Evolutionary conservation across 257 asterid genomes (phyloP), one percentile per base, ranked within the genome.

Genomic region (Leptodermis oblonga): DNA sequence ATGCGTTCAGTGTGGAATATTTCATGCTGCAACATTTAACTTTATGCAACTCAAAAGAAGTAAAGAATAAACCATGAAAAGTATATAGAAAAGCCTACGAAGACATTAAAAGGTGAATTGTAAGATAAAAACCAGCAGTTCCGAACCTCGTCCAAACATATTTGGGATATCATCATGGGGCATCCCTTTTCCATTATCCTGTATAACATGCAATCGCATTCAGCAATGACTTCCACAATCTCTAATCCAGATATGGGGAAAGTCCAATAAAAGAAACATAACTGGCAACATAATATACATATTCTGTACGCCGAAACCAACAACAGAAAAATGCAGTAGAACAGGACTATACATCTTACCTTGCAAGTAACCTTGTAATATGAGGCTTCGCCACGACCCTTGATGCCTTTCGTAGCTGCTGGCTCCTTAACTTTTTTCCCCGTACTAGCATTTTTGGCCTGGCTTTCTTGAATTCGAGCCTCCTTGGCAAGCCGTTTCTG

Each of bases 101-200:
- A 56, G 46, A 59, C 41, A 45, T 18, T 13, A 26, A 28, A 39
- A 22, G 64, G 18, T 37, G 10, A 42, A 30, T 1, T 18, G 54
- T 45, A 45, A 56, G 52, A 67, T 5, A 34, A 49, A 62, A 56
- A 17, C 13, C 30, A 42, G 34, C 26, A 37, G 42, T 43, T 62
- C 45, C 62, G 70, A 52, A 91, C 97, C 97, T 91, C 97, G 82
- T 51, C 97, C 97, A 82, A 91, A 88, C 97, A 91, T 91, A 80
- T 91, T 88, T 30, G 97, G 97, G 73, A 91, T 91, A 84, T 91
- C 97, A 72, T 91, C 97, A 69, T 91, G 96, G 25, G 97, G 91
- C 97, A 91, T 91, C 82, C 97, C 97, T 77, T 86, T 87, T 79
- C 97, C 97, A 78, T 91, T 91, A 82, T 91, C 97, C 96, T 91